Percentiles rank a stretch among this genome's conserved stretches.
phyloP scores from a whole-genome alignment of 2,329 filamentous ascomycete genomes.

The Phoma herbarum region DNA sequence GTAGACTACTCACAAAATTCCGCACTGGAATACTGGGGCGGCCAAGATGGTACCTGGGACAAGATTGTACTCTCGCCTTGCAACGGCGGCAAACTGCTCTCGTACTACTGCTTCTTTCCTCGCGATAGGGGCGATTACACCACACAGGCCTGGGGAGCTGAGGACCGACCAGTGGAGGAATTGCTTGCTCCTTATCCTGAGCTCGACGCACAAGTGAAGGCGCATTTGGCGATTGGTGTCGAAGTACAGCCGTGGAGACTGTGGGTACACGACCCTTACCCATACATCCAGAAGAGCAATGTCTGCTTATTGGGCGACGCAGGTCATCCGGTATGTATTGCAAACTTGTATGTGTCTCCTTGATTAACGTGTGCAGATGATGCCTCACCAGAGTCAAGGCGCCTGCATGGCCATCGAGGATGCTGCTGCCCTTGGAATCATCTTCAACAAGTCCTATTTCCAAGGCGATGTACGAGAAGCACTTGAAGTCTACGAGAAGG shows the following conservation, averaged over 20 bases:
- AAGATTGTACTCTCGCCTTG: conserved; percentile 77
- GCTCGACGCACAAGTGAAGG: conserved; percentile 65
- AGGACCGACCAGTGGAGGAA: conserved; percentile 64
- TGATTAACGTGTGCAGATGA: conserved; percentile 58
- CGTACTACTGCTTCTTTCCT: conserved; percentile 76
- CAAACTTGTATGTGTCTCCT: background rate
- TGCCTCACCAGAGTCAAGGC: conserved; percentile 75
- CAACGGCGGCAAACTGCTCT: conserved; percentile 70
- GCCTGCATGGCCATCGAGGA: conserved; percentile 76
- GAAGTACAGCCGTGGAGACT: conserved; percentile 73
- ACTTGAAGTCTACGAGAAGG: conserved; percentile 48
- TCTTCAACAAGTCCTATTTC: conserved; percentile 63
- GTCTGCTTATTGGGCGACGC: conserved; percentile 72
- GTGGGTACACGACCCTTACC: conserved; percentile 71
- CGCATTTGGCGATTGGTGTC: conserved; percentile 66
- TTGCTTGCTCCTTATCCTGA: conserved; percentile 68
- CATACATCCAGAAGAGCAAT: conserved; percentile 61
- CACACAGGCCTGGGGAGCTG: conserved; percentile 66
- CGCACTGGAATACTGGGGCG: conserved; percentile 76
- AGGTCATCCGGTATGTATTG: conserved; percentile 64
- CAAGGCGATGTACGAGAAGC: conserved; percentile 44
- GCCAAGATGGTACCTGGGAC: conserved; percentile 68
- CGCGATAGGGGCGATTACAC: conserved; percentile 67
- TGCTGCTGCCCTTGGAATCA: conserved; percentile 68
- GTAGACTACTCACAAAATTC: conserved; percentile 68